These are phyloP conservation scores for Trichoderma koningii DNA, from an alignment of 2,329 filamentous ascomycete genomes.

Conservation along the genomic window DNA sequence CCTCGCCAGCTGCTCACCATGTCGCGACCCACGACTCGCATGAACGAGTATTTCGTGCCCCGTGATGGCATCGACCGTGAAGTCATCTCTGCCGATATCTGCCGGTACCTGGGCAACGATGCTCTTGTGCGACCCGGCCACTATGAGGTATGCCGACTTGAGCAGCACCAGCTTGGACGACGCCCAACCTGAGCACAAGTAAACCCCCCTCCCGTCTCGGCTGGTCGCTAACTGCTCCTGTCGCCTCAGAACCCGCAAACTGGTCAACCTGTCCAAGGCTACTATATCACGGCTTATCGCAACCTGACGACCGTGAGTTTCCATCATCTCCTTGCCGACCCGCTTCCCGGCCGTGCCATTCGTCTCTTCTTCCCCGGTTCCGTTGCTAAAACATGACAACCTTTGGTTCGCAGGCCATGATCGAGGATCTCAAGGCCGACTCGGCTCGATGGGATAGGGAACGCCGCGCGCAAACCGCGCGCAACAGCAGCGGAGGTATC, in stretches of 20 bases:
- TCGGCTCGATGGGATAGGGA: conserved; percentile 64
- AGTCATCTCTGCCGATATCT: conserved; percentile 82
- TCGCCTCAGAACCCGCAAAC: conserved; percentile 53
- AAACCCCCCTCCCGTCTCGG: neutral
- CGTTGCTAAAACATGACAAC: conserved; percentile 16
- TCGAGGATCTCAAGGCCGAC: conserved; percentile 63
- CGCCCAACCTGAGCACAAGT: neutral
- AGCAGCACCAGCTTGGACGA: neutral
- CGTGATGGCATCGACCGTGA: conserved; percentile 80
- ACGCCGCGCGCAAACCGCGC: conserved; percentile 57
- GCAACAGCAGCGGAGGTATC: conserved; percentile 60
- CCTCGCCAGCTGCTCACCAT: conserved; percentile 23
- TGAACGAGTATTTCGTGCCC: conserved; percentile 80
- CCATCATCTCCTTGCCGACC: neutral
- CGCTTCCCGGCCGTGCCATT: neutral
- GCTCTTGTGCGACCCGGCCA: conserved; percentile 74
- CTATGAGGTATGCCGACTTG: conserved; percentile 61
- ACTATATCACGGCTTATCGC: conserved; percentile 77
- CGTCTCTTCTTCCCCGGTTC: neutral
- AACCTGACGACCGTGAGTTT: conserved; percentile 73
- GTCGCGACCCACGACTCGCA: conserved; percentile 45
- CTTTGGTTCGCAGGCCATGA: conserved; percentile 55
- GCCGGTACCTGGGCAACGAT: conserved; percentile 81
- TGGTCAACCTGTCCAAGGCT: conserved; percentile 67
- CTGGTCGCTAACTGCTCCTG: neutral